Percentiles rank a stretch among this genome's conserved stretches.
Evolutionary conservation across 345 rosid species (phyloP).

Genomic region (Atalantia buxifolia): DNA sequence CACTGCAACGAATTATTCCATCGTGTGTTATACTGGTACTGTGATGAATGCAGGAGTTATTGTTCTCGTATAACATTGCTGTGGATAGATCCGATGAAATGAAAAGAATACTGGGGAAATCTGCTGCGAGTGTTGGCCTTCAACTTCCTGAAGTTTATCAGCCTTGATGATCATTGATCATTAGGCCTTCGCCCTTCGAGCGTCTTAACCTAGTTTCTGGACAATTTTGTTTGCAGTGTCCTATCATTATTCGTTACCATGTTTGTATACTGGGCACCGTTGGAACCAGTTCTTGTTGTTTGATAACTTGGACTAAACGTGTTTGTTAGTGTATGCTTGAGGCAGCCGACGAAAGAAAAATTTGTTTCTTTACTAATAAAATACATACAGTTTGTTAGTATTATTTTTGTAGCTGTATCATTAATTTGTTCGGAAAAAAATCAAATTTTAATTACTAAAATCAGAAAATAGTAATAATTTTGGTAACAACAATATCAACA

Average conservation of each 20-base stretch:
- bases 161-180: slow-evolving; percentile 32
- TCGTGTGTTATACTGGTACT: neutral
- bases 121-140: slow-evolving; percentile 95
- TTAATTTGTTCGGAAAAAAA: too few relatives aligned
- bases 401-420: too few relatives aligned
- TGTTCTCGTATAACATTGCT: slow-evolving; percentile 87
- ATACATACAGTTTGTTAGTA: too few relatives aligned
- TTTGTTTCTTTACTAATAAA: neutral
- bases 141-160: slow-evolving; percentile 79
- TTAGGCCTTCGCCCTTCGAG: neutral
- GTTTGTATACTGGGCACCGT: neutral
- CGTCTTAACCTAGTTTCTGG: neutral
- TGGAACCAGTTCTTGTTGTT: neutral
- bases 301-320: neutral
- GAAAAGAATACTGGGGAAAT: slow-evolving; percentile 65
- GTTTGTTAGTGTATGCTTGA: neutral
- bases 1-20: neutral
- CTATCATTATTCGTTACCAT: neutral
- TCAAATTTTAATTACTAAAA: too few relatives aligned
- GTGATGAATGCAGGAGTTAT: slow-evolving; percentile 53
- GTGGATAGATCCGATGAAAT: slow-evolving; percentile 85
- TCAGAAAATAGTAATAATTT: too few relatives aligned
- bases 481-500: too few relatives aligned
- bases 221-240: neutral
- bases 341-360: neutral